Conservation (phyloP, 2,329 filamentous ascomycete species). For the Stagonosporopsis chrysanthemi region DNA sequence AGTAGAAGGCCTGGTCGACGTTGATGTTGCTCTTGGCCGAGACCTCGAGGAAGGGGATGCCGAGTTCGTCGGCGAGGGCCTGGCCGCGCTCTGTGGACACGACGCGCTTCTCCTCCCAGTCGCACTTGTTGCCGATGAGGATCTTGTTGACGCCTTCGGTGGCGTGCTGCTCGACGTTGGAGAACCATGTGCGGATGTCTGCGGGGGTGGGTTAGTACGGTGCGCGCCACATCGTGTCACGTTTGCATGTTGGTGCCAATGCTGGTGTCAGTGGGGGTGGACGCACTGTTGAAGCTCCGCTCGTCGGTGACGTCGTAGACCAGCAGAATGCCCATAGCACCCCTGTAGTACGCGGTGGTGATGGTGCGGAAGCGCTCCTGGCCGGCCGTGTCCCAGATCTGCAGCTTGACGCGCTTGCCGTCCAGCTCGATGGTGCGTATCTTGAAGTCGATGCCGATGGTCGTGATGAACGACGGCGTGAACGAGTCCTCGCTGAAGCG, state of each 20-base stretch:
- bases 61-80: constrained; percentile 90
- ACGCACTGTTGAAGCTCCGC: constrained; percentile 90
- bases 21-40: constrained; percentile 99
- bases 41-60: constrained; percentile 97
- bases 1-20: constrained; percentile 98
- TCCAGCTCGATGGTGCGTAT: constrained; percentile 99
- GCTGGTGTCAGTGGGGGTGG: too few relatives aligned
- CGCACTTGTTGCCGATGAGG: constrained; percentile 99
- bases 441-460: constrained; percentile 99
- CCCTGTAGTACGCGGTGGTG: constrained; percentile 97
- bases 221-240: not conserved
- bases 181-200: constrained; percentile 99
- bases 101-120: constrained; percentile 98
- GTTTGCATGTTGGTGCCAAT: too few relatives aligned
- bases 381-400: constrained; percentile 99
- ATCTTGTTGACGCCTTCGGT: constrained; percentile 99
- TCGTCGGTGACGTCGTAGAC: constrained; percentile 99
- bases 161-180: constrained; percentile 97
- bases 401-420: constrained; percentile 97
- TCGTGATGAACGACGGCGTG: constrained; percentile 97
- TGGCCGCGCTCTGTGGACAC: constrained; percentile 94
- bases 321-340: constrained; percentile 96
- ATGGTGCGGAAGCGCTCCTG: constrained; percentile 99
- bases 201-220: constrained; percentile 17
- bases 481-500: constrained; percentile 98